Evolutionary conservation across 805 yeast genomes (phyloP).

Genomic region (Hanseniaspora osmophila): DNA sequence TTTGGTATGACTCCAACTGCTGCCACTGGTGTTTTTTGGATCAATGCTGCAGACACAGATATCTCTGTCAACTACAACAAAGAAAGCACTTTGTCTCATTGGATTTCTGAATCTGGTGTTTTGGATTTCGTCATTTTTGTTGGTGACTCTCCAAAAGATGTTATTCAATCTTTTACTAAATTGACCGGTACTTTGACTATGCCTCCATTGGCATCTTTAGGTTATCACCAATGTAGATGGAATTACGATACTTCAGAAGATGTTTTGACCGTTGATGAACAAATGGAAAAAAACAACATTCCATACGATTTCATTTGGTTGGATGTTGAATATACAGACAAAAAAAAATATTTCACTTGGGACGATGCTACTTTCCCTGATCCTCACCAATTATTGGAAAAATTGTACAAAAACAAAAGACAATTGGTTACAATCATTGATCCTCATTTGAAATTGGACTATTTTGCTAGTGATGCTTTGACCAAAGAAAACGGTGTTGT

Average conservation of each 20-base stretch:
- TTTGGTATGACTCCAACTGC: slow-evolving; percentile 45
- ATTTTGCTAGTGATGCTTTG: slow-evolving; percentile 46
- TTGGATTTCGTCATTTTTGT: slow-evolving; percentile 61
- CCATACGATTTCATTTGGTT: slow-evolving; percentile 93
- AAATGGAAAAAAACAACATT: slow-evolving; percentile 58
- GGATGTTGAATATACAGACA: slow-evolving; percentile 82
- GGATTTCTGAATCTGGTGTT: slow-evolving; percentile 88
- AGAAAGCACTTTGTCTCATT: slow-evolving; percentile 44
- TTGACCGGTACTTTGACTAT: slow-evolving; percentile 61
- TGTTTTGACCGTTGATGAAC: slow-evolving; percentile 52
- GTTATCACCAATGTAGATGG: slow-evolving; percentile 96
- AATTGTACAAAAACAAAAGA: slow-evolving; percentile 58
- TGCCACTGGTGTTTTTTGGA: slow-evolving; percentile 77
- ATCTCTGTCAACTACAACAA: slow-evolving; percentile 40
- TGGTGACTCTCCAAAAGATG: slow-evolving; percentile 40
- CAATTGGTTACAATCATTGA: slow-evolving; percentile 77
- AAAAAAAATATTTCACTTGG: slow-evolving; percentile 89
- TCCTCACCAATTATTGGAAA: slow-evolving; percentile 52
- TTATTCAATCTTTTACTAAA: slow-evolving; percentile 47
- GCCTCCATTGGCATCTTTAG: slow-evolving; percentile 69
- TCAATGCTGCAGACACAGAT: slow-evolving; percentile 85
- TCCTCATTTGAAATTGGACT: slow-evolving; percentile 73
- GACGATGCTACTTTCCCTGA: slow-evolving; percentile 56
- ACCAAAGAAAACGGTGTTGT: slow-evolving; percentile 32
- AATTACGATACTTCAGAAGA: slow-evolving; percentile 83